These are phyloP conservation scores for Aspergillus steynii DNA, from an alignment of 495 filamentous ascomycete genomes.

Conservation along the genomic window DNA sequence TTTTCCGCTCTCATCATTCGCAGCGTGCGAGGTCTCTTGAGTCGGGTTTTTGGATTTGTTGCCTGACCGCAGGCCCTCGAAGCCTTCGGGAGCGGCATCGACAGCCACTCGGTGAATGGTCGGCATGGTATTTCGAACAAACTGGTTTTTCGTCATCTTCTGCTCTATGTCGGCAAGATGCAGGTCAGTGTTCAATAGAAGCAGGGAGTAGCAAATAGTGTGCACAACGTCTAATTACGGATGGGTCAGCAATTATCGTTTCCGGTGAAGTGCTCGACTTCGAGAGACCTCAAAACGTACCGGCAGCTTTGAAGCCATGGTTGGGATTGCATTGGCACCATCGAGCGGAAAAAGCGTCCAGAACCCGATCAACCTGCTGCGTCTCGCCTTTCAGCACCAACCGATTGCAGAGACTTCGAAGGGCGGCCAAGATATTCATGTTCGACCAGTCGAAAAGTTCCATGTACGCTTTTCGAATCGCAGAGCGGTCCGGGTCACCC, in stretches of 20 bases:
- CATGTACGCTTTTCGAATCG: conserved; percentile 83
- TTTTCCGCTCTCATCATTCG: conserved; percentile 25
- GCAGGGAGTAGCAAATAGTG: conserved; percentile 93
- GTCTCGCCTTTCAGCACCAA: conserved; percentile 90
- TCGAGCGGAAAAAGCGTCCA: conserved; percentile 80
- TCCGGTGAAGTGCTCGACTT: neutral
- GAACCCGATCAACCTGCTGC: conserved; percentile 92
- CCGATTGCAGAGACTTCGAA: conserved; percentile 78
- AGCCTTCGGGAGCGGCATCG: conserved; percentile 67
- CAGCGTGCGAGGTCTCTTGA: conserved; percentile 21
- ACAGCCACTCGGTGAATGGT: conserved; percentile 76
- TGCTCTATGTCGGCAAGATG: conserved; percentile 92
- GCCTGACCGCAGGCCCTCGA: conserved; percentile 53
- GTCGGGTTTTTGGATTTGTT: conserved; percentile 32
- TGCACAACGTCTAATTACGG: conserved; percentile 78
- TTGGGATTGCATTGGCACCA: conserved; percentile 96
- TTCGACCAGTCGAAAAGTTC: conserved; percentile 84
- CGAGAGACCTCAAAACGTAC: conserved; percentile 47
- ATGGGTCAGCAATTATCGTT: conserved; percentile 12
- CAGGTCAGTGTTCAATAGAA: conserved; percentile 94
- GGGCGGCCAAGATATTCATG: conserved; percentile 74
- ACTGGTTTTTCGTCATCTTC: conserved; percentile 93
- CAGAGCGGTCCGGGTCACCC: conserved; percentile 67
- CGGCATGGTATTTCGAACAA: conserved; percentile 94
- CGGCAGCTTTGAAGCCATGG: conserved; percentile 88